Evolutionary conservation across 2,329 filamentous ascomycete species (phyloP).

Genomic region (Epichloe festucae): DNA sequence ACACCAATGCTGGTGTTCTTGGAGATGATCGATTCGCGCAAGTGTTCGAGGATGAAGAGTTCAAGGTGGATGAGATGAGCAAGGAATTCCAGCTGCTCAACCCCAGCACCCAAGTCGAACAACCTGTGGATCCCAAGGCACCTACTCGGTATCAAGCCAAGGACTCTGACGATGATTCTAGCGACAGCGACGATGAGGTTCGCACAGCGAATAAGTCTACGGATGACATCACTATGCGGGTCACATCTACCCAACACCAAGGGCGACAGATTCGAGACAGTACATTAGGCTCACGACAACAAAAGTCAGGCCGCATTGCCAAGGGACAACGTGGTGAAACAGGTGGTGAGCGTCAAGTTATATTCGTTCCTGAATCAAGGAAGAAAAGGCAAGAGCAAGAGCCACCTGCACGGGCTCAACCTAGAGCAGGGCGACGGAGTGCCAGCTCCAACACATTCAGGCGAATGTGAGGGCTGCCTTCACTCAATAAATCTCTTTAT

Average conservation of each 20-base stretch:
- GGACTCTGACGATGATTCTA: conserved; percentile 32
- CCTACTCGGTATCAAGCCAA: conserved; percentile 24
- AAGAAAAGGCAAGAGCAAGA: conserved; percentile 33
- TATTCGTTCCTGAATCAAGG: conserved; percentile 53
- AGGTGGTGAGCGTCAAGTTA: conserved; percentile 53
- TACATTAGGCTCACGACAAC: conserved; percentile 41
- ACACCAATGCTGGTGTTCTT: conserved; percentile 53
- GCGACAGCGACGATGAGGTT: conserved; percentile 23
- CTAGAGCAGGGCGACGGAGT: conserved; percentile 43
- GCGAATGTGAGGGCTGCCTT: conserved; percentile 34
- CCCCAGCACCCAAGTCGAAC: conserved; percentile 55
- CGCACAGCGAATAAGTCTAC: conserved; percentile 13
- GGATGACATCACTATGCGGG: conserved; percentile 45
- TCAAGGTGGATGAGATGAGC: conserved; percentile 79
- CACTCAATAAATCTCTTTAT: conserved; percentile 4
- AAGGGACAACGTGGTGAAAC: conserved; percentile 35
- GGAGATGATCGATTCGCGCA: conserved; percentile 76
- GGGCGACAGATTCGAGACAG: conserved; percentile 42
- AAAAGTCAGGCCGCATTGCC: conserved; percentile 33
- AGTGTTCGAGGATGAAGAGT: conserved; percentile 88
- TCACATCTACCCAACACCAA: conserved; percentile 55
- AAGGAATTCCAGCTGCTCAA: conserved; percentile 82
- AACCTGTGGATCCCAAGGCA: conserved; percentile 21
- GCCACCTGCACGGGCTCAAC: conserved; percentile 18
- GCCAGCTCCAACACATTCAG: conserved; percentile 67